Base-by-base conservation (phyloP, 2,329 filamentous ascomycete species). In the Cryphonectria japonica region DNA sequence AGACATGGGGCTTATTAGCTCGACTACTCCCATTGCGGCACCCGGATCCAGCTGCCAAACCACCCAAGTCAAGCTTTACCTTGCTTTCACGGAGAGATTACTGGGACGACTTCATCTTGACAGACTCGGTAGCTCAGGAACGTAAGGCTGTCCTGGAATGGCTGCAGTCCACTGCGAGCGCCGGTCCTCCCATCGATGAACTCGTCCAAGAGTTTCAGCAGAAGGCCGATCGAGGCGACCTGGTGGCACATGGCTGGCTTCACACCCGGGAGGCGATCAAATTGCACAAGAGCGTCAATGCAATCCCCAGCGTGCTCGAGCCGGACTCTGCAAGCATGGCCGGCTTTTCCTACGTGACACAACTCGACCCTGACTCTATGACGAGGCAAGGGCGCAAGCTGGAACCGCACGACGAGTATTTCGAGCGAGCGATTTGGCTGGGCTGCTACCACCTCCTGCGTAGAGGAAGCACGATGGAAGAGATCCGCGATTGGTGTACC, bases 391-490 rank as follows among this genome's bases (percentile, higher is more conserved):
- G 86, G 65, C 89, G 93, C 68, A 89, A 87, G 66, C 84, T 98
- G 57, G 92, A 97, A 78, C 88, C 90, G 34, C 89, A 95, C 76
- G 96, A 99, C 78, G 90, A 94, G 74, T 95, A 91, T 77, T 96
- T 95, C 73, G 96, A 99, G 82, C 89, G 92, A 68, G 92, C 94
- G 2, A 93, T 97, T 63, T 98, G 96, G 95, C 87, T 95, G 72
- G 92, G 93, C n/a, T 96, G 93, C 81, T 98, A 94, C 84, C 94
- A 97, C 79, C 93, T 97, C 85, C 85, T 99, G 67, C 90, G 95
- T 65, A 90, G 94, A 62, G 96, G 96, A n/a, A 91, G 89, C 75
- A 89, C 86, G 73, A 89, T 92, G 82, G 82, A 87, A 11, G 88
- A 92, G 52, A 92, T 98, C 73, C 88, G 90, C 69, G 92, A 95